Evolutionary conservation across 78 protist genomes (phyloP), one percentile per base, ranked within the genome.

Genomic region (Monosiga brevicollis): DNA sequence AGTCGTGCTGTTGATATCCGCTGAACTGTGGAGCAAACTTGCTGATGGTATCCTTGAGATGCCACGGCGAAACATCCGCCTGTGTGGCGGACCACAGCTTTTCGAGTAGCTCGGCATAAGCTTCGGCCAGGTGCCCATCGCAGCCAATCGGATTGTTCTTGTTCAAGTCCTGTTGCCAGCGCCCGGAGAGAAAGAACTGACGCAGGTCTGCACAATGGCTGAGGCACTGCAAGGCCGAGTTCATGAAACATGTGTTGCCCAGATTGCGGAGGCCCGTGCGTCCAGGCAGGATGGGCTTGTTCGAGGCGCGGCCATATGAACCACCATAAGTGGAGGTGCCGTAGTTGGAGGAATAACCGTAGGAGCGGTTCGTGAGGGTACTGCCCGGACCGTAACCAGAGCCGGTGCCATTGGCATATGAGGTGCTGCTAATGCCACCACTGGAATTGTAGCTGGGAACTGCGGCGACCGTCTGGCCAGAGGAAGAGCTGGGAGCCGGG

Each of bases 161-260:
- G 78, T 94, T 94, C 41, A 93, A 24, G 43, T 92, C 93, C 9
- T 34, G 34, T 32, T 25, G 15, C 73, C 72, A 88, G 26, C 11
- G 42, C 10, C 43, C 84, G 0, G 32, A 3, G 35, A 91, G 79
- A 42, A 95, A 90, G 87, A 81, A 91, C 32, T 29, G 29, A 0
- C 85, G 70, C 36, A 94, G 82, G 39, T 79, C 87, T 1, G 38
- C 36, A 0, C 89, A 83, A 62, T 84, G 25, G 49, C 76, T 49
- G 35, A 92, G 87, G 43, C 94, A 90, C 90, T 94, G 96, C 49
- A 95, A 85, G 25, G 85, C 80, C 37, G 91, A 81, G 83, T 91
- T 93, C 94, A 95, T 91, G 84, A 88, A 95, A 79, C 97, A 95
- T 32, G 94, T 95, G 88, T 94, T 93, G 41, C 98, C 98, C 41